Evolutionary conservation across 1,284 basidiomycete genomes (phyloP), one percentile per base, ranked within the genome.

Genomic region (Trametes pubescens): DNA sequence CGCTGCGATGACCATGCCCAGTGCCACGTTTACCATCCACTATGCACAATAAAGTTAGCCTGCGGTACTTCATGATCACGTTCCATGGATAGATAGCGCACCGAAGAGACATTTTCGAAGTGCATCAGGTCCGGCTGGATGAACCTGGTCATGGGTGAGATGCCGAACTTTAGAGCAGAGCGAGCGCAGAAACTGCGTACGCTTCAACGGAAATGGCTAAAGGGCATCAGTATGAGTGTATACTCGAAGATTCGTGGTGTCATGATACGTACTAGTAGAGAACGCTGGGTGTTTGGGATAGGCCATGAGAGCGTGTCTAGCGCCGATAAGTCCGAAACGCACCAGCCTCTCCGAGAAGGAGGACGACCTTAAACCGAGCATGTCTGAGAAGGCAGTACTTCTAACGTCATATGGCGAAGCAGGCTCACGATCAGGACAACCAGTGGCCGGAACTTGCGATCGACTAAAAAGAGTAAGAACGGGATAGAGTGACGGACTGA

Each of bases 11-110:
- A 38, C 44, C 51, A 59, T 29, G 24, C 38, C 58, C 7, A 51
- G 10, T 24, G 29, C 59, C 1, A 24, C 38, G 2, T 53, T 48
- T 7, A 57, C 21, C 54, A 65, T 40, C 63, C 63, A 65, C 63
- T 65, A n/a, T 0, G 13, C 2, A 14, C 6, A 24, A 6, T 8
- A 16, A 6, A 8, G 21, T 13, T n/a, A 37, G 10, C 11, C n/a
- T 38, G 4, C 2, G 14, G 14, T 32, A 4, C 10, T 4, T 16
- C 2, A 6, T 21, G 22, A 3, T 11, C 9, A 35, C 2, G 5
- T 9, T 18, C 21, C 49, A n/a, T n/a, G 2, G 21, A 10, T 2
- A 13, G n/a, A 29, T 5, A 10, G 35, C 59, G 11, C 47, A 61
- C 59, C 26, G 37, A 11, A 13, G 29, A n/a, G 21, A 9, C 48